A percentile compares a stretch with the other conserved stretches of the same genome.
phyloP scores from a whole-genome alignment of 257 asterid genomes.

The Solanum ossicruentum region DNA sequence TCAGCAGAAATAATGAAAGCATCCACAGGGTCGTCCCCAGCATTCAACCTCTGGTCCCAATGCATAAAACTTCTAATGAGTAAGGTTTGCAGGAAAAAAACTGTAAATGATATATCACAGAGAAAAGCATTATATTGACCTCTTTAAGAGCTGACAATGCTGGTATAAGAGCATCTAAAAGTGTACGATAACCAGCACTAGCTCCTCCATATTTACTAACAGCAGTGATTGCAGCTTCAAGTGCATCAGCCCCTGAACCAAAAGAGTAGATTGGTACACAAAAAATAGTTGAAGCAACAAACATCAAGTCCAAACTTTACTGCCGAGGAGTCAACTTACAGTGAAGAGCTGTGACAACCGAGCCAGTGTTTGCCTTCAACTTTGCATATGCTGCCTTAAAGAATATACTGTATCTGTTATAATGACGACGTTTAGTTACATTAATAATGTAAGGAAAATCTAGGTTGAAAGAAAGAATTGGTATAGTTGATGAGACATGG shows the following conservation, averaged over 20 bases:
- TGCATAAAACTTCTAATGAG: background rate
- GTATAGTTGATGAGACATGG: background rate
- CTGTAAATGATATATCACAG: background rate
- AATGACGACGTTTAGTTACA: background rate
- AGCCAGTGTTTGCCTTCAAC: constrained; percentile 42
- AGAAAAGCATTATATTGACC: constrained; percentile 26
- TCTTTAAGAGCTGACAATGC: constrained; percentile 68
- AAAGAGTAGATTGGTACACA: constrained; percentile 6
- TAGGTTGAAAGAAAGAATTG: background rate
- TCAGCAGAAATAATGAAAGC: constrained; percentile 77
- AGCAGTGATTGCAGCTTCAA: constrained; percentile 86
- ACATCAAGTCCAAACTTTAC: background rate
- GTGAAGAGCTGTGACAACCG: constrained; percentile 37
- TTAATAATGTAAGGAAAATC: background rate
- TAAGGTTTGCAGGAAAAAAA: background rate
- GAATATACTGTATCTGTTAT: constrained; percentile 71
- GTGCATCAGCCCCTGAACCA: constrained; percentile 77
- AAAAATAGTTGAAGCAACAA: background rate
- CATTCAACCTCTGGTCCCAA: constrained; percentile 50
- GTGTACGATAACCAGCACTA: constrained; percentile 80
- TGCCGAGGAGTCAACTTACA: constrained; percentile 39
- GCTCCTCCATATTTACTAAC: constrained; percentile 96
- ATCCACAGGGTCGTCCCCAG: constrained; percentile 67
- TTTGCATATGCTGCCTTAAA: constrained; percentile 75
- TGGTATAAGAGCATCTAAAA: constrained; percentile 90